Base-by-base conservation (phyloP, 192 early-diverging fungal species). In the Coemansia sp. region DNA sequence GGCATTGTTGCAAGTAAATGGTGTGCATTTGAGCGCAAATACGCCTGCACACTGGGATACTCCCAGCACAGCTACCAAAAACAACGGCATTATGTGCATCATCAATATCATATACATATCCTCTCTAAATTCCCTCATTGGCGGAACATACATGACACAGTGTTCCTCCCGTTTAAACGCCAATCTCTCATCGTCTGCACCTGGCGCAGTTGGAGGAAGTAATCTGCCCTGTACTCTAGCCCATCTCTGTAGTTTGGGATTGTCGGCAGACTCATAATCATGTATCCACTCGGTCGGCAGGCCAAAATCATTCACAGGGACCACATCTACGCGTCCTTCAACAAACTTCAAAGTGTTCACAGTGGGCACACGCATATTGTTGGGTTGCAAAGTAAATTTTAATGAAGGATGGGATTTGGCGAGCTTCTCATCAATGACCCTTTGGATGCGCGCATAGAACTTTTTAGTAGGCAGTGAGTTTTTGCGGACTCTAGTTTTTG, bases 221-320 rank as follows among this genome's bases (percentile, higher is more conserved):
- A 2, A 1, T 38, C 9, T 21, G 39, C 63, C 63, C 22, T 49
- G 24, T 2, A 4, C 19, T 17, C 41, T 15, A 11, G 63, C 63
- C 32, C 14, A 25, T 6, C 22, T 2, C 25, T 55, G 63, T 35
- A 12, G 24, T 0, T 35, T 15, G 17, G 54, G 54, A 39, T 12
- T n/a, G 9, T 65, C 63, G 1, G 63, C 63, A n/a, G 55, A 14
- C 21, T 65, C 63, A 37, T 65, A 65, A 32, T 65, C 63, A 29
- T 65, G 15, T 22, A 57, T 45, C 2, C 54, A 29, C 24, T 65
- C 54, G 10, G 32, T 8, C 5, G 63, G 63, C 8, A 35, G 2
- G 2, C 63, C 63, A 12, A 22, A 9, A 14, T 48, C 54, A 27
- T 65, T 29, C 5, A 65, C 41, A 5, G 41, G 41, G 15, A 65